Evolutionary conservation across 2,329 filamentous ascomycete genomes (phyloP).

Genomic region (Penicillium crustosum): DNA sequence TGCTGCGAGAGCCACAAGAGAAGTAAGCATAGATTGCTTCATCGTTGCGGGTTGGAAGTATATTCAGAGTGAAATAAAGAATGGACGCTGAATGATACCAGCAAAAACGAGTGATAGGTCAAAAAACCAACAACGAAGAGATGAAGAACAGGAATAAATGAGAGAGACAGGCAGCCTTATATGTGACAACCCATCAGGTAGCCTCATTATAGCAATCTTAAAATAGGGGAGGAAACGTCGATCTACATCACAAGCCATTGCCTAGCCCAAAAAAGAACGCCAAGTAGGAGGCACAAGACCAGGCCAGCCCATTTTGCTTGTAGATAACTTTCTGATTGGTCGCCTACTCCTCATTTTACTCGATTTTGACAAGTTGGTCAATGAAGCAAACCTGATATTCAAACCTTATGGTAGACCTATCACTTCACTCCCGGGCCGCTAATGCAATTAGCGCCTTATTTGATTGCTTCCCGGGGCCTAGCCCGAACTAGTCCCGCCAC

Average conservation of each 20-base stretch:
- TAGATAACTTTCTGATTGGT: slow-evolving; percentile 8
- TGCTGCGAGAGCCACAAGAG: slow-evolving; percentile 26
- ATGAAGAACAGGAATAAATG: not conserved
- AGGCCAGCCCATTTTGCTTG: slow-evolving; percentile 14
- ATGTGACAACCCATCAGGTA: not conserved
- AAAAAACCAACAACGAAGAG: slow-evolving; percentile 16
- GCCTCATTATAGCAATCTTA: not conserved
- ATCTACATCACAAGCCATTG: slow-evolving; percentile 12
- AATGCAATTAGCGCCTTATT: not conserved
- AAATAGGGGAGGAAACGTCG: slow-evolving; percentile 13
- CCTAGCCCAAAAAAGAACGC: slow-evolving; percentile 4
- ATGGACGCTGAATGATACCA: slow-evolving; percentile 25
- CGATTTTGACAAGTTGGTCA: slow-evolving; percentile 1
- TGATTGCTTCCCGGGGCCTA: not conserved
- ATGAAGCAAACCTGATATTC: not conserved
- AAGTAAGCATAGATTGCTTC: slow-evolving; percentile 26
- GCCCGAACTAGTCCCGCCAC: not conserved
- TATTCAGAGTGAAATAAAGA: slow-evolving; percentile 17
- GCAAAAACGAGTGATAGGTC: slow-evolving; percentile 27
- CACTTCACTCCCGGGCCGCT: not conserved
- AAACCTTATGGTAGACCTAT: not conserved
- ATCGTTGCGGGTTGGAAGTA: slow-evolving; percentile 15
- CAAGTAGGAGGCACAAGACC: slow-evolving; percentile 6
- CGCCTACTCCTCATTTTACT: not conserved
- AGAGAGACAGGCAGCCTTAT: slow-evolving; percentile 5